Conservation (phyloP, 2,329 filamentous ascomycete species). For the Pleomassaria siparia region DNA sequence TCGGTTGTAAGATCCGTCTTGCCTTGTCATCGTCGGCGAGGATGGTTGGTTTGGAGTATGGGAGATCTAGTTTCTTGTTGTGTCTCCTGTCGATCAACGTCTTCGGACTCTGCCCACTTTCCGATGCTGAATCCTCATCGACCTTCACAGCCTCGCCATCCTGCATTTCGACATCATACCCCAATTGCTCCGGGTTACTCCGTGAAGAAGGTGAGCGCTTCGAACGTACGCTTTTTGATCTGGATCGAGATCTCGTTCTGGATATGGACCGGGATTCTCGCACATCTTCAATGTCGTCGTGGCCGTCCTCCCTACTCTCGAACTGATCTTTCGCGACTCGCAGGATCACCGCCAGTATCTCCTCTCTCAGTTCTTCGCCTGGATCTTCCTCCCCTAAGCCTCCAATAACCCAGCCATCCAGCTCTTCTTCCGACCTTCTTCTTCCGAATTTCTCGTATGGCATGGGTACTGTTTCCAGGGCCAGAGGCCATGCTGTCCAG, state of each 20-base stretch:
- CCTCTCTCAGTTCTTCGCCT: slow-evolving; percentile 68
- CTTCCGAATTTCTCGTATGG: slow-evolving; percentile 53
- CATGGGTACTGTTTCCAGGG: slow-evolving; percentile 61
- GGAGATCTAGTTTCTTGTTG: neutral
- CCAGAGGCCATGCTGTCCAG: slow-evolving; percentile 89
- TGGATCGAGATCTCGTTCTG: slow-evolving; percentile 8
- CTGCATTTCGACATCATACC: slow-evolving; percentile 11
- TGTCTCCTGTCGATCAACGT: neutral
- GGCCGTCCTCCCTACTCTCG: slow-evolving; percentile 33
- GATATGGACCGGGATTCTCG: neutral
- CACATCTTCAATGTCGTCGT: slow-evolving; percentile 8
- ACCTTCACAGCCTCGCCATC: slow-evolving; percentile 4
- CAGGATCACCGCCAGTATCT: slow-evolving; percentile 67
- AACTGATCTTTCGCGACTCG: slow-evolving; percentile 67
- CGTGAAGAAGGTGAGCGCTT: slow-evolving; percentile 2
- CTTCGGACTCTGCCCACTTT: neutral
- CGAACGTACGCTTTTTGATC: slow-evolving; percentile 13
- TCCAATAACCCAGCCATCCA: slow-evolving; percentile 57
- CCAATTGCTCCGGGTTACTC: neutral
- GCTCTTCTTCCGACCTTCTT: slow-evolving; percentile 41
- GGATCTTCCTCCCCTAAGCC: slow-evolving; percentile 49
- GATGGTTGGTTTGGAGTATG: slow-evolving; percentile 51
- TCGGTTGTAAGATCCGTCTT: slow-evolving; percentile 64
- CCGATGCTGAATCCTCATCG: slow-evolving; percentile 4
- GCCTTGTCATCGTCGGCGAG: slow-evolving; percentile 73